These are phyloP conservation scores for Sarocladium kiliense DNA, from an alignment of 2,329 filamentous ascomycete species.

Conservation along the genomic window DNA sequence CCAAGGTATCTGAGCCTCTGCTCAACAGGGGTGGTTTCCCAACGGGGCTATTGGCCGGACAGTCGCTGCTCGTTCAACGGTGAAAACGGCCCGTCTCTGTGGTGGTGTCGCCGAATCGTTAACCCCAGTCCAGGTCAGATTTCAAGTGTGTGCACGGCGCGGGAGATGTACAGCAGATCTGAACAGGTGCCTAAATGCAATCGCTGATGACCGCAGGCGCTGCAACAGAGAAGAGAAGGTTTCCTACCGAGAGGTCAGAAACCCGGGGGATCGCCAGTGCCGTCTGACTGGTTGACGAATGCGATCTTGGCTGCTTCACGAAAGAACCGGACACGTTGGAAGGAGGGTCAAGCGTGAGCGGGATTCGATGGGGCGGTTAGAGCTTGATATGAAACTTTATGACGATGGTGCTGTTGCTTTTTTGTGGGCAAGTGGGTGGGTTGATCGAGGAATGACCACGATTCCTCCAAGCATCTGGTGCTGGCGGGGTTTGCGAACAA, in stretches of 20 bases:
- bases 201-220: no score
- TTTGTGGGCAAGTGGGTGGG: neutral
- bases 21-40: neutral
- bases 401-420: neutral
- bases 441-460: neutral
- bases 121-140: no score
- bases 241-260: no score
- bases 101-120: neutral
- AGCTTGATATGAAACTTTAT: constrained; percentile 6
- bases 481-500: neutral
- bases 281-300: neutral
- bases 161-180: no score
- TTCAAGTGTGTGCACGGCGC: no score
- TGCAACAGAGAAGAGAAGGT: no score
- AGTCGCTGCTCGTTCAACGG: neutral
- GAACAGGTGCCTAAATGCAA: no score
- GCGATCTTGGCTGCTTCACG: neutral
- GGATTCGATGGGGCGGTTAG: constrained; percentile 1
- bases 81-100: constrained; percentile 4
- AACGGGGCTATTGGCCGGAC: neutral
- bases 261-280: neutral
- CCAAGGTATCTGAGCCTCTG: neutral
- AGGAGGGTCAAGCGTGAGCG: neutral
- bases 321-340: neutral
- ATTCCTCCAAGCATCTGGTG: neutral